Conservation (phyloP, 441 rosid species). For the Lepidium campestre region DNA sequence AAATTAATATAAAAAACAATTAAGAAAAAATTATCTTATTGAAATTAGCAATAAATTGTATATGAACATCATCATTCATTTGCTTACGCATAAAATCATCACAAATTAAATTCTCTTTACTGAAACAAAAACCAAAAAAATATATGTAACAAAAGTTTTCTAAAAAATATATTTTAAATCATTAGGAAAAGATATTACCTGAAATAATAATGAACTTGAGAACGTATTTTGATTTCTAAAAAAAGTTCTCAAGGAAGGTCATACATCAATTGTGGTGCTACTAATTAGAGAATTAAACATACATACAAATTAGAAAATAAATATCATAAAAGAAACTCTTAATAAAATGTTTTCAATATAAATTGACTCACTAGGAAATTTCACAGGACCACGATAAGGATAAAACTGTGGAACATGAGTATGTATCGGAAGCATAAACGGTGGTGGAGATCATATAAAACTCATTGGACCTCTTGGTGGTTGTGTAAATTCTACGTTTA, state of each 20-base stretch:
- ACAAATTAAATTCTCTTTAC: slow-evolving; percentile 56
- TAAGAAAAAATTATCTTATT: too few species aligned
- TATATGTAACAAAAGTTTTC: neutral
- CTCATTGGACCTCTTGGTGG: too few species aligned
- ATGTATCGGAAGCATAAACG: slow-evolving; percentile 28
- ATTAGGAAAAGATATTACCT: slow-evolving; percentile 36
- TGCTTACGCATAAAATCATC: slow-evolving; percentile 59
- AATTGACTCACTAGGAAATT: slow-evolving; percentile 41
- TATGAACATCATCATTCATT: slow-evolving; percentile 49
- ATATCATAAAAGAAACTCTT: neutral
- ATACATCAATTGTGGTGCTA: slow-evolving; percentile 24
- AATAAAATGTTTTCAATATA: neutral
- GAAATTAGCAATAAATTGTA: too few species aligned
- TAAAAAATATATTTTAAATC: neutral
- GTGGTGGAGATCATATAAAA: neutral
- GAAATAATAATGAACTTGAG: slow-evolving; percentile 65
- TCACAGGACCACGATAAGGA: slow-evolving; percentile 36
- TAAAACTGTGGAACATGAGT: slow-evolving; percentile 17
- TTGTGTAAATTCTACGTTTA: too few species aligned
- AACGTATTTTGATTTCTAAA: slow-evolving; percentile 37
- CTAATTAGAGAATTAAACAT: slow-evolving; percentile 30
- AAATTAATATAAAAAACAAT: too few species aligned
- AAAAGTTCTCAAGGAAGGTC: slow-evolving; percentile 28
- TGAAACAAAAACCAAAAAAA: slow-evolving; percentile 26
- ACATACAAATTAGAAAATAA: neutral